Percentiles rank a stretch among this genome's conserved stretches.
Evolutionary conservation across 2,329 filamentous ascomycete species (phyloP).

Genomic region (Xenoacremonium recifei): DNA sequence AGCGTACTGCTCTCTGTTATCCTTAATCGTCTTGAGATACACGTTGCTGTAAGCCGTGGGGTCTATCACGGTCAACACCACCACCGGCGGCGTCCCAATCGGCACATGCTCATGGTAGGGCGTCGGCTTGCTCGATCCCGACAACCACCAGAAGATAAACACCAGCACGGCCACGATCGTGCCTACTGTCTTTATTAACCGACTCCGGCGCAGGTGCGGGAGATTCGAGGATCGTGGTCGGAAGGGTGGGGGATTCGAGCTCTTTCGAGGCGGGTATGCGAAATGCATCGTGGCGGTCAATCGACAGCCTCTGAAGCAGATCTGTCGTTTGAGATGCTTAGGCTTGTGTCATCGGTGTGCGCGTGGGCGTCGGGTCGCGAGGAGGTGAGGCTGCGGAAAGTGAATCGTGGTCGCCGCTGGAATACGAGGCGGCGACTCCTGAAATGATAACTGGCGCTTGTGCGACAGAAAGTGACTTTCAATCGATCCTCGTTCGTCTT

Average conservation of each 20-base stretch:
- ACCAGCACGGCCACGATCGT: constrained; percentile 55
- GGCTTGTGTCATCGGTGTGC: too few species aligned
- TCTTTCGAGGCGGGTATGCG: constrained; percentile 83
- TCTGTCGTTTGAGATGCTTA: too few species aligned
- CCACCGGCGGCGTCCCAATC: constrained; percentile 60
- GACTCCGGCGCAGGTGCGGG: constrained; percentile 57
- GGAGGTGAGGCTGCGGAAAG: constrained; percentile 1
- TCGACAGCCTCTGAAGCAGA: background rate
- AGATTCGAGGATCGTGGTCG: constrained; percentile 56
- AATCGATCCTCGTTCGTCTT: too few species aligned
- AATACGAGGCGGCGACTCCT: background rate
- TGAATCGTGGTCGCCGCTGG: background rate
- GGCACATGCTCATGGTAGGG: constrained; percentile 39
- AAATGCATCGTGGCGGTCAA: constrained; percentile 70
- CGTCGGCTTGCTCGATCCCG: constrained; percentile 29
- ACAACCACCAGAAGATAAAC: constrained; percentile 60
- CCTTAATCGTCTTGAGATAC: constrained; percentile 72
- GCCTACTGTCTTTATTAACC: constrained; percentile 57
- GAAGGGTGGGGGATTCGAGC: constrained; percentile 73
- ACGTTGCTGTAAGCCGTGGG: constrained; percentile 58
- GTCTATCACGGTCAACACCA: constrained; percentile 85
- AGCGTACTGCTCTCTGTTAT: constrained; percentile 85
- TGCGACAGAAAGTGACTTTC: too few species aligned
- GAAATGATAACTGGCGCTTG: background rate
- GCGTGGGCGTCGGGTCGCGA: constrained; percentile 1